Evolutionary conservation across 495 filamentous ascomycete species (phyloP).

Genomic region (Hyaloscypha hepaticicola): DNA sequence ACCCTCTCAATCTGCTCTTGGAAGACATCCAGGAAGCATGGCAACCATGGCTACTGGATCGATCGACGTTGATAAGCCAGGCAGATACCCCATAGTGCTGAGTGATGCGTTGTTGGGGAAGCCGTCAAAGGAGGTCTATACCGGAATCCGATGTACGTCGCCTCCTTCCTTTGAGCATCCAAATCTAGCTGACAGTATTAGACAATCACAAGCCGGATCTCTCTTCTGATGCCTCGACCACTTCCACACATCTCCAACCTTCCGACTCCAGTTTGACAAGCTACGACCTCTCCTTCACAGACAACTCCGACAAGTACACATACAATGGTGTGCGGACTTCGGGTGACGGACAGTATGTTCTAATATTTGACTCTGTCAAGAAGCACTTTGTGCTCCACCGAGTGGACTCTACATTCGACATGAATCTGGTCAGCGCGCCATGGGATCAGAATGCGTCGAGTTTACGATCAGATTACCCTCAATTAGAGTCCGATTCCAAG

Average conservation of each 20-base stretch:
- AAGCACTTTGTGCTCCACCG: conserved; percentile 56
- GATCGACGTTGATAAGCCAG: conserved; percentile 38
- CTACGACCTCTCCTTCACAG: conserved; percentile 40
- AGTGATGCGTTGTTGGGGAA: conserved; percentile 55
- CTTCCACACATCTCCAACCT: conserved; percentile 47
- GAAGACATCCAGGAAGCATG: background rate
- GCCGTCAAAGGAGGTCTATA: conserved; percentile 50
- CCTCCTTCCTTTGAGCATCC: background rate
- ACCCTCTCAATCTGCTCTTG: background rate
- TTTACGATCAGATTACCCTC: conserved; percentile 24
- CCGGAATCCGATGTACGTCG: conserved; percentile 50
- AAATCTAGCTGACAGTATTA: conserved; percentile 26
- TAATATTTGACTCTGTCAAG: conserved; percentile 53
- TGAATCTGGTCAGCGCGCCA: conserved; percentile 47
- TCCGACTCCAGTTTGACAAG: conserved; percentile 31
- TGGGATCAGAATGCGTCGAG: conserved; percentile 24
- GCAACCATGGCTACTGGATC: conserved; percentile 9
- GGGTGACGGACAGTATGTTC: conserved; percentile 50
- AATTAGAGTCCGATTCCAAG: conserved; percentile 18
- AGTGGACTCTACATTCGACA: conserved; percentile 57
- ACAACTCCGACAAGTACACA: conserved; percentile 48
- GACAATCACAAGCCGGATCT: conserved; percentile 53
- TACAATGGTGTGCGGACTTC: conserved; percentile 49
- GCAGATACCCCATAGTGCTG: conserved; percentile 54
- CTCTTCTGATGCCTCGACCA: conserved; percentile 41